Evolutionary conservation across 2,329 filamentous ascomycete species (phyloP).

Genomic region (Phaeosphaeriaceae sp.): DNA sequence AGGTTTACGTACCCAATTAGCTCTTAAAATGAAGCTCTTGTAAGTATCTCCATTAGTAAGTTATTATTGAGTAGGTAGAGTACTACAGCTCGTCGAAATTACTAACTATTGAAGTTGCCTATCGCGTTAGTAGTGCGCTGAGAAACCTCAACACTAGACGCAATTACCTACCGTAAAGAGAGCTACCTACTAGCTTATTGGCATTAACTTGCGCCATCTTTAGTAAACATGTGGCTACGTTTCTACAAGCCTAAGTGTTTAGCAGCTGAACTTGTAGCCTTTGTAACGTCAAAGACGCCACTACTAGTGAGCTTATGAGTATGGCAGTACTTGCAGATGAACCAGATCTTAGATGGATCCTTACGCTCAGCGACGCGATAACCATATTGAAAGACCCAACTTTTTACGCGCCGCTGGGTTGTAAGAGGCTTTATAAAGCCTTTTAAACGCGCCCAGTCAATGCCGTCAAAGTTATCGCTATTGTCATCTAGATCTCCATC

Average conservation of each 20-base stretch:
- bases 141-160: background rate
- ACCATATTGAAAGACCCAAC: background rate
- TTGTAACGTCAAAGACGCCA: background rate
- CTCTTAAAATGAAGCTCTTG: background rate
- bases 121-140: background rate
- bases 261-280: slow-evolving; percentile 1
- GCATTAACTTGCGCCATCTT: background rate
- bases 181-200: background rate
- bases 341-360: background rate
- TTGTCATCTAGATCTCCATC: too few species aligned
- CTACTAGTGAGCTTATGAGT: background rate
- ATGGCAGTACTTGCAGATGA: slow-evolving; percentile 5
- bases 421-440: background rate
- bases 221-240: background rate
- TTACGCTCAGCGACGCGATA: slow-evolving; percentile 1
- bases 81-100: background rate
- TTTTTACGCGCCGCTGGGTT: background rate
- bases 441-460: background rate
- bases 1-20: background rate
- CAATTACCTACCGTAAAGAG: too few species aligned
- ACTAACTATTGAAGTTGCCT: background rate
- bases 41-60: background rate
- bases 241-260: background rate
- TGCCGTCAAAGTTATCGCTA: background rate
- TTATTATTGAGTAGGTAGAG: background rate